These are phyloP conservation scores for Phytophthora idaei DNA, from an alignment of 352 stramenopile species.

Conservation along the genomic window DNA sequence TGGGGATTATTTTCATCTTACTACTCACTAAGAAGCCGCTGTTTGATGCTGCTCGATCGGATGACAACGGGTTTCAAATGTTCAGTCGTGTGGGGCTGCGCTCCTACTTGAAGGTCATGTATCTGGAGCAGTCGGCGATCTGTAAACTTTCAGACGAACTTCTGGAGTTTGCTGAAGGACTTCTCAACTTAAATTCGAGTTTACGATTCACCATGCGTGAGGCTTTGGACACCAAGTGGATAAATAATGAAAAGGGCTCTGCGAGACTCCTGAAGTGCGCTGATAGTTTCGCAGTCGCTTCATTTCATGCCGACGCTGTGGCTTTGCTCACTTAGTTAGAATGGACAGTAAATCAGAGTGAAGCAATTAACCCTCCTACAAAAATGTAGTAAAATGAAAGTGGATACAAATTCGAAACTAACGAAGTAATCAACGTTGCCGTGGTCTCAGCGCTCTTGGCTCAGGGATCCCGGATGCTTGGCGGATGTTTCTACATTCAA, in stretches of 20 bases:
- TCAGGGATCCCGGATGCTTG: background rate
- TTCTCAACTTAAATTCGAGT: conserved; percentile 85
- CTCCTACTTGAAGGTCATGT: conserved; percentile 64
- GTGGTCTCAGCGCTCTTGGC: background rate
- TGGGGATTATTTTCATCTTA: conserved; percentile 64
- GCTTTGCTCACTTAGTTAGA: conserved; percentile 2
- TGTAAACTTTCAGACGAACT: conserved; percentile 63
- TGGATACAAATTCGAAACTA: no score
- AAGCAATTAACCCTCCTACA: background rate
- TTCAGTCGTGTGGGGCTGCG: conserved; percentile 52
- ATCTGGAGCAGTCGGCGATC: conserved; percentile 64
- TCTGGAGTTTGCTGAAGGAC: conserved; percentile 80
- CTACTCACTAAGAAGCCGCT: conserved; percentile 63
- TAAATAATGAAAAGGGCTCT: conserved; percentile 30
- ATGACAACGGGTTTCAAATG: conserved; percentile 65
- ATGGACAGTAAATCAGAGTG: background rate
- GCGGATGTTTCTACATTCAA: background rate
- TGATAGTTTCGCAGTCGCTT: conserved; percentile 17
- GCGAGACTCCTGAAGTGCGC: conserved; percentile 3
- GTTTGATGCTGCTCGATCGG: conserved; percentile 46
- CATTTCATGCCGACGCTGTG: conserved; percentile 18
- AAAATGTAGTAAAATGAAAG: no score
- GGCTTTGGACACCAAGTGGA: conserved; percentile 74
- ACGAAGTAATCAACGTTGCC: background rate
- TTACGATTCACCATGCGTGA: conserved; percentile 73